Base-by-base conservation (phyloP, 345 rosid genomes). In the Populus deltoides region DNA sequence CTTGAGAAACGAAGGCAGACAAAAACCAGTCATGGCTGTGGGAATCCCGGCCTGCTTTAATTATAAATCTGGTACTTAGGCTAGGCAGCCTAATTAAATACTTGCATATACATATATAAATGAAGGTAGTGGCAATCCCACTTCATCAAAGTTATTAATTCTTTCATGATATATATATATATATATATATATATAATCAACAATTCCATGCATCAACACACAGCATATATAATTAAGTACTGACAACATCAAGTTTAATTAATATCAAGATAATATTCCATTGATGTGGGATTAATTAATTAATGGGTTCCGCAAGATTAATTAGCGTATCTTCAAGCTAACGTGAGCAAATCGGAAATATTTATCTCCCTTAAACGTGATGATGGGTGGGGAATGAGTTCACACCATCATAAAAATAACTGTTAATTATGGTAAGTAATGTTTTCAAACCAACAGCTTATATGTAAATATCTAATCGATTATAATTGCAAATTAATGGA, bases 71-170 rank as follows among this genome's bases (percentile, higher is more conserved):
- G 68, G 35, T 27, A 68, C 61, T 45, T 45, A 11, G 51, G 17
- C 62, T 72, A 62, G 68, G 68, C 75, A 71, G 63, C 68, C 35
- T 38, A 20, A 20, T 36, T 11, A 74, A 68, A 45, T 27, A 45
- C 51, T 12, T 10, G 15, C 35, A 68, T 17, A 68, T 55, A 27
- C 1, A 27, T 27, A 27, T 27, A 27, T 27, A 27, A 1, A 66
- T 73, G 5, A 74, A 73, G 76, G 27, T 69, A 68, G 84, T 81
- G 86, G 80, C 71, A 76, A 75, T 78, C 70, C 86, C 86, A 83
- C 87, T 83, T 61, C 13, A 66, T 43, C 65, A 80, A 88, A 82
- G 68, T 77, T 49, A 68, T 77, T 49, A 68, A 66, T 66, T 76
- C 74, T 69, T 49, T 39, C 53, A 18, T 33, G 39, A 63, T 9